Base-by-base conservation (phyloP, 805 yeast species). In the Candida silvicultrix region DNA sequence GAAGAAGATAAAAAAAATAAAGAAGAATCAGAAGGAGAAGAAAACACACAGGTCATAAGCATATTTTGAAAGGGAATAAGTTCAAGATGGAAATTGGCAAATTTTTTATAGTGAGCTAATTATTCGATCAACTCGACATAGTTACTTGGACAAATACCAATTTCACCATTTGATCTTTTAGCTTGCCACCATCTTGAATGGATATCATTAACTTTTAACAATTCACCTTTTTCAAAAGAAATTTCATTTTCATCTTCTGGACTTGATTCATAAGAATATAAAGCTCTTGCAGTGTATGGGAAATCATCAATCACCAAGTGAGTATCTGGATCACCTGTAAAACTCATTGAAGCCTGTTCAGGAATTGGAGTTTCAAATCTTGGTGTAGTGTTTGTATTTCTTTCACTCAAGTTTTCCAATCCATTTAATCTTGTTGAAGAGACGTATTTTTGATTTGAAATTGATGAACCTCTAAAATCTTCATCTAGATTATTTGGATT, bases 131-230 rank as follows among this genome's bases (percentile, higher is more conserved):
- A 71, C 65, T 87, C 87, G 41, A 92, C 90, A 61, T 92, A 92
- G 66, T 92, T 94, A 57, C 95, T 84, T 43, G 99, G 98, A 65
- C 96, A 89, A 58, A 92, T 92, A 54, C 98, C 99, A 39, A 89
- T 85, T 63, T 89, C 94, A 31, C 99, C 99, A 55, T 80, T 85
- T 9, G 84, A 74, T 59, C 90, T 79, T 64, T 85, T 80, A 37
- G 96, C 97, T 68, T 89, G 96, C 98, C 98, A 92, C 99, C 99
- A 92, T 68, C 95, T 83, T 40, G 97, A 97, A 53, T 86, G 86
- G 47, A 89, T 88, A 60, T 92, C 97, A 55, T 88, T 88, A 31
- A 92, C 95, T 58, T 83, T 89, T 64, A 92, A 75, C n/a, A 89
- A 70, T 65, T 92, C 98, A 46, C 94, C 97, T 64, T 90, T 89